Percentiles rank a stretch among this genome's conserved stretches.
Conservation (phyloP, 495 filamentous ascomycete genomes). For the Trichocladium uniseriatum region DNA sequence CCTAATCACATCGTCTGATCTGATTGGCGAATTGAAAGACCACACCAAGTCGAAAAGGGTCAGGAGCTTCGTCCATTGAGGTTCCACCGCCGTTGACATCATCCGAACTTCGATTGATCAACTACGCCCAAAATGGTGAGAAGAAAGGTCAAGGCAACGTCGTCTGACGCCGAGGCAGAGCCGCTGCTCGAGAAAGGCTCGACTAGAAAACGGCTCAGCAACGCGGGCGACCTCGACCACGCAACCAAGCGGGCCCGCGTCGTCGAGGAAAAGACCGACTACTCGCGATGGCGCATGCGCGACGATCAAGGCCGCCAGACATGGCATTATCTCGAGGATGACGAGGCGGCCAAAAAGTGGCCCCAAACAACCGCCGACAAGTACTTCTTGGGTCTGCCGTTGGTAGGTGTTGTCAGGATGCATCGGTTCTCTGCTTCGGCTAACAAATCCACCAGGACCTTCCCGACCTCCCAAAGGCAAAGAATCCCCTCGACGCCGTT, state of each 20-base stretch:
- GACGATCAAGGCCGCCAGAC: conserved; percentile 79
- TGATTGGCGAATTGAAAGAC: neutral
- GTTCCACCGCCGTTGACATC: no score
- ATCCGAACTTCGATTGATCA: neutral
- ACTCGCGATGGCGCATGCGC: conserved; percentile 70
- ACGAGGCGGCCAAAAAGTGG: conserved; percentile 67
- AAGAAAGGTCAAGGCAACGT: conserved; percentile 9
- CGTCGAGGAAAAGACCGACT: conserved; percentile 55
- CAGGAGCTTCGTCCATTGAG: neutral
- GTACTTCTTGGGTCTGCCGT: conserved; percentile 63
- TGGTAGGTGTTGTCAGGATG: conserved; percentile 20
- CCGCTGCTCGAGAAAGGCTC: conserved; percentile 16
- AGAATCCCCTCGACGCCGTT: conserved; percentile 64
- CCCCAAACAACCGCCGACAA: conserved; percentile 79
- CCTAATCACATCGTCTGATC: neutral
- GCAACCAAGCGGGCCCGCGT: conserved; percentile 26
- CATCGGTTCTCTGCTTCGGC: neutral
- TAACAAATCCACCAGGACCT: conserved; percentile 45
- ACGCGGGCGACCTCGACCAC: conserved; percentile 16
- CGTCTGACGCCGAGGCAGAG: neutral
- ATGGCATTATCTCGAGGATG: conserved; percentile 83
- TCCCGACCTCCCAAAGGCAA: conserved; percentile 58
- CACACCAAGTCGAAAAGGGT: neutral
- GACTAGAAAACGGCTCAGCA: conserved; percentile 28
- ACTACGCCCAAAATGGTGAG: conserved; percentile 9